Evolutionary conservation across 2,329 filamentous ascomycete species (phyloP), one percentile per base, ranked within the genome.

Genomic region (Diaporthe sp.): DNA sequence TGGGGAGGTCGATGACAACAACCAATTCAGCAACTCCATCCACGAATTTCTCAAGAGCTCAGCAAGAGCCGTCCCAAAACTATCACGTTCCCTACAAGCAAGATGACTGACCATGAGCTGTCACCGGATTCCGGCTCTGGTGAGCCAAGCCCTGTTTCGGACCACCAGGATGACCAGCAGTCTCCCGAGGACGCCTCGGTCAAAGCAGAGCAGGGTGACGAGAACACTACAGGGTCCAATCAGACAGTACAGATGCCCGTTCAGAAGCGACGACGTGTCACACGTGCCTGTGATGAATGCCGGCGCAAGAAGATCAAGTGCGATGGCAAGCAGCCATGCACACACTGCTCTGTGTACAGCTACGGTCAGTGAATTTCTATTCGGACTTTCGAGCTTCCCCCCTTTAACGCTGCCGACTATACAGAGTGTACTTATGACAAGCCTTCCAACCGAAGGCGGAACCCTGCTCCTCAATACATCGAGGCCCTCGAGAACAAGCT

Each of bases 311-410:
- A 96, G 84, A 96, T 96, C 81, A 96, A 96, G 83, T 96, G 94
- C 80, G 94, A 96, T 82, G 94, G 94, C 79, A 95, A 95, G 83
- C 94, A 96, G 82, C 94, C 94, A 13, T 97, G 94, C 85, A 98
- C 96, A 0, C 97, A 98, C 84, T 99, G 97, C 84, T 98, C 96
- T 15, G 95, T 98, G 68, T 99, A 99, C 85, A 98, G 95, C 83
- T 99, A 99, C 88, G 96, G 97, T 98, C 89, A 82, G 89, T 80
- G 44, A 53, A 72, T 9, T 70, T 42, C 53, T 51, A 34, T 62
- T 22, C 15, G 9, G 28, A 31, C 17, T 15, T n/a, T 25, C 51
- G 49, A 28, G 39, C 9, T 19, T 1, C 22, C 19, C 39, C 46
- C 72, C 17, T 8, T 46, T 76, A 34, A 77, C 74, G 22, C 46